Evolutionary conservation across 2,329 filamentous ascomycete genomes (phyloP), one percentile per base, ranked within the genome.

Genomic region (Lachnellula hyalina): DNA sequence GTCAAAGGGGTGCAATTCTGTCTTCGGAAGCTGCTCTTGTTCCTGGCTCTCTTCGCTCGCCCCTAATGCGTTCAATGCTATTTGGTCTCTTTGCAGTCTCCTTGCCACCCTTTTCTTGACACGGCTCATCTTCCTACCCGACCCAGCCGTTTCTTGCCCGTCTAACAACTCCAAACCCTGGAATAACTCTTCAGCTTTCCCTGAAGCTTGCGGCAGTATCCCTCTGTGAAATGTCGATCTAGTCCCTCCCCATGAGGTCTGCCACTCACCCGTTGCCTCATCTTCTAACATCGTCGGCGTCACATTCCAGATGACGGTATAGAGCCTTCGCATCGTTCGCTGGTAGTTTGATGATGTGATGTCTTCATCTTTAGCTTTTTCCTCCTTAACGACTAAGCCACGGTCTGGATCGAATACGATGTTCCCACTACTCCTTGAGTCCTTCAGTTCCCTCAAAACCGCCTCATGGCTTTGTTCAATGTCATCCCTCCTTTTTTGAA

Each of bases 311-410:
- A 76, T 63, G 32, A 69, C 67, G 3, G 61, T 63, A 58, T 83
- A 81, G 17, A 81, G 63, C 34, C 81, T 74, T 9, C 73, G 72
- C 65, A 79, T 75, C 55, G 71, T 71, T 45, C 79, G 41, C 21
- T 53, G 36, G 36, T 51, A 54, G 34, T 51, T 48, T 45, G 55
- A 17, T 50, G 28, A 11, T 55, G 56, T 23, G 49, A 53, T 35
- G 8, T 35, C 51, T 36, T 40, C 5, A 15, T 45, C 17, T 14
- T 48, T n/a, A 14, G 28, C 38, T n/a, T 28, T 25, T 11, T 44
- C 52, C 5, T 34, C 17, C 15, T 54, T 25, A 7, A 21, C 19
- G 3, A 48, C 34, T n/a, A 51, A 19, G 14, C 49, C 49, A 41
- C 25, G 28, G 36, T 49, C 36, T 7, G 40, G 40, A 19, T 44